Conservation (phyloP, 495 filamentous ascomycete species). For the Polyplosphaeria fusca region DNA sequence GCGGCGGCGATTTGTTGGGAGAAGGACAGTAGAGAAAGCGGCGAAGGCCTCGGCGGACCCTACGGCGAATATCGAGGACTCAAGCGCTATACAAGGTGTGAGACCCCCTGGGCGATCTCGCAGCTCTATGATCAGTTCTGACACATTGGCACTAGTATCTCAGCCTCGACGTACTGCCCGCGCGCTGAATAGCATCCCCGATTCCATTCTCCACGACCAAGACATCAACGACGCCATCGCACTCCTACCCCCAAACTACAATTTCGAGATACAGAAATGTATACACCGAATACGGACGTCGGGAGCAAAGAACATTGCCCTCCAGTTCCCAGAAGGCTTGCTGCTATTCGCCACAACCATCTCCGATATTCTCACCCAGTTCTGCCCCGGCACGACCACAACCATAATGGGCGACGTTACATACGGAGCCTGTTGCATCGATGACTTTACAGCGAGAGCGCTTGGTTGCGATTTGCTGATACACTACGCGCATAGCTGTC, state of each 20-base stretch:
- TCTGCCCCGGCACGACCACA: constrained; percentile 86
- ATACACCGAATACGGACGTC: constrained; percentile 86
- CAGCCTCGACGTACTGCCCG: constrained; percentile 65
- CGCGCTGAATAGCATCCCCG: constrained; percentile 82
- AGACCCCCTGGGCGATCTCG: neutral
- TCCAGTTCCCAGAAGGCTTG: constrained; percentile 96
- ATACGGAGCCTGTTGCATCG: constrained; percentile 97
- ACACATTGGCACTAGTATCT: constrained; percentile 34
- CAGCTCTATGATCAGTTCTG: neutral
- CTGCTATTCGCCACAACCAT: constrained; percentile 96
- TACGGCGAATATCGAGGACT: constrained; percentile 42
- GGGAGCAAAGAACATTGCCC: constrained; percentile 71
- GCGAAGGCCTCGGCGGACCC: constrained; percentile 22
- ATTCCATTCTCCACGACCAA: constrained; percentile 78
- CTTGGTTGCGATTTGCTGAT: constrained; percentile 93
- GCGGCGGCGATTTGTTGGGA: constrained; percentile 42
- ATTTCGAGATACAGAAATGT: constrained; percentile 97
- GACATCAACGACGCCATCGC: constrained; percentile 87
- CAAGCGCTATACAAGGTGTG: constrained; percentile 44
- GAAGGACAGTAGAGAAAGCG: constrained; percentile 36
- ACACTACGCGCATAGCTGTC: constrained; percentile 94
- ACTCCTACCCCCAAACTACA: constrained; percentile 89
- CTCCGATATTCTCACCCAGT: constrained; percentile 91
- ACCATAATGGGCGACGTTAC: constrained; percentile 99
- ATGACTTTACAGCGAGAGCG: constrained; percentile 94